These are phyloP conservation scores for Stagonosporopsis rhizophila DNA, from an alignment of 2,329 filamentous ascomycete species.

Conservation along the genomic window DNA sequence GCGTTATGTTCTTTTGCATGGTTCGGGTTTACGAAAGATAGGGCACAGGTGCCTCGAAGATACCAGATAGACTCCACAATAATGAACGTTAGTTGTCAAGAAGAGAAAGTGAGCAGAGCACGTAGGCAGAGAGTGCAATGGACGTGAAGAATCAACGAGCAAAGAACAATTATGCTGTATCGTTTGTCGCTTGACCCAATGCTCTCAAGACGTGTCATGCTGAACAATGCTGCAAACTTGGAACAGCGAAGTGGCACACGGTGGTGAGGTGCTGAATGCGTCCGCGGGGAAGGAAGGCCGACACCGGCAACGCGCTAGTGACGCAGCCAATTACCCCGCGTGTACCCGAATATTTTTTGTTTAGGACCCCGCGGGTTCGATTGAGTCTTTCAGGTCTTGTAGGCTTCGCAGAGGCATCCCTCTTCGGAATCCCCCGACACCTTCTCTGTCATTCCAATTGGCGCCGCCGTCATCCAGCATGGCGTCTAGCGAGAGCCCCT, in stretches of 20 bases:
- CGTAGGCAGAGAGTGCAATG: not conserved
- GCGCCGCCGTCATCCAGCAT: conserved; percentile 29
- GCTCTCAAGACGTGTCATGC: not conserved
- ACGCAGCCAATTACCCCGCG: conserved; percentile 15
- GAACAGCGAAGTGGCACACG: no score
- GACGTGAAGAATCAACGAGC: not conserved
- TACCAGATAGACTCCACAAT: not conserved
- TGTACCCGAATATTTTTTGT: conserved; percentile 6
- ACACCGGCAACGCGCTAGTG: conserved; percentile 17
- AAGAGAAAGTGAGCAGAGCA: no score
- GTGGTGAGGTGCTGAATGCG: not conserved
- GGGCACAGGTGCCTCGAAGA: not conserved
- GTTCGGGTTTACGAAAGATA: not conserved
- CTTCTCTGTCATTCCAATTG: conserved; percentile 18
- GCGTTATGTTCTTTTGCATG: not conserved
- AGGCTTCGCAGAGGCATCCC: conserved; percentile 18
- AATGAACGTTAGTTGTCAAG: no score
- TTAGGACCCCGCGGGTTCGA: conserved; percentile 13
- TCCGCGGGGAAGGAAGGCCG: conserved; percentile 9
- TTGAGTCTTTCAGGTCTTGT: conserved; percentile 21
- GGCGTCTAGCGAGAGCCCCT: conserved; percentile 45
- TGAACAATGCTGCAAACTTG: not conserved
- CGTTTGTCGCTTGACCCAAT: not conserved
- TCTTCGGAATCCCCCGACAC: conserved; percentile 26
- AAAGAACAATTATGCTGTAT: not conserved